A percentile compares a stretch with the other conserved stretches of the same genome.
Conservation (phyloP, 2,329 filamentous ascomycete genomes). For the Verruconis gallopava region DNA sequence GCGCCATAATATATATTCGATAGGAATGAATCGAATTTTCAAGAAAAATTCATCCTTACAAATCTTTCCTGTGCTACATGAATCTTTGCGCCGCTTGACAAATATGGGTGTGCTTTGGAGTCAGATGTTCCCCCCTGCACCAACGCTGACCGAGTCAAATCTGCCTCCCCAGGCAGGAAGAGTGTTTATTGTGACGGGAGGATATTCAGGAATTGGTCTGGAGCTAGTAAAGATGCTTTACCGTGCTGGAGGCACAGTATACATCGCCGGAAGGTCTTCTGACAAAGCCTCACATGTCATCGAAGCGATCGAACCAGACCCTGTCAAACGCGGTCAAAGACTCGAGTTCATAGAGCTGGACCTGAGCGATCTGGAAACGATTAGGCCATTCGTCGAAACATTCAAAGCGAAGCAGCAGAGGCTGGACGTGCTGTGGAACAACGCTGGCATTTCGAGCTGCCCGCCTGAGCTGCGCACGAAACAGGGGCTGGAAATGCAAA, state of each 20-base stretch:
- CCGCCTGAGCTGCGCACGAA: constrained; percentile 16
- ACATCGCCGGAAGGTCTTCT: constrained; percentile 37
- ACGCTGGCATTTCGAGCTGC: constrained; percentile 23
- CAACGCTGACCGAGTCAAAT: constrained; percentile 30
- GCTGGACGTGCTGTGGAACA: constrained; percentile 30
- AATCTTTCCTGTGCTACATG: too few species aligned
- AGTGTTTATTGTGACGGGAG: constrained; percentile 42
- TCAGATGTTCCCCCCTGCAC: constrained; percentile 12
- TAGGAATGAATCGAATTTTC: too few species aligned
- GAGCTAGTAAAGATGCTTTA: constrained; percentile 43
- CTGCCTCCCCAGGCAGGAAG: constrained; percentile 29
- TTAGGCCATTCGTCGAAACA: constrained; percentile 24
- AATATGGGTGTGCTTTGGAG: not conserved
- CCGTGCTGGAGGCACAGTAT: constrained; percentile 40
- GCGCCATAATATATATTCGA: too few species aligned
- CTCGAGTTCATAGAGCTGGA: constrained; percentile 22
- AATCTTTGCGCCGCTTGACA: too few species aligned
- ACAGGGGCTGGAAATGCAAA: constrained; percentile 24
- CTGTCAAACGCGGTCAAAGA: constrained; percentile 16
- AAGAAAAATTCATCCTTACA: too few species aligned
- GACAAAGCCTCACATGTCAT: constrained; percentile 36
- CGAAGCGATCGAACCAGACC: constrained; percentile 24
- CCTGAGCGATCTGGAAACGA: constrained; percentile 30
- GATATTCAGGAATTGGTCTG: constrained; percentile 36
- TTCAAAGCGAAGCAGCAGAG: constrained; percentile 27